Evolutionary conservation across 2,329 filamentous ascomycete species (phyloP).

Genomic region (Fusarium fracticaudum): DNA sequence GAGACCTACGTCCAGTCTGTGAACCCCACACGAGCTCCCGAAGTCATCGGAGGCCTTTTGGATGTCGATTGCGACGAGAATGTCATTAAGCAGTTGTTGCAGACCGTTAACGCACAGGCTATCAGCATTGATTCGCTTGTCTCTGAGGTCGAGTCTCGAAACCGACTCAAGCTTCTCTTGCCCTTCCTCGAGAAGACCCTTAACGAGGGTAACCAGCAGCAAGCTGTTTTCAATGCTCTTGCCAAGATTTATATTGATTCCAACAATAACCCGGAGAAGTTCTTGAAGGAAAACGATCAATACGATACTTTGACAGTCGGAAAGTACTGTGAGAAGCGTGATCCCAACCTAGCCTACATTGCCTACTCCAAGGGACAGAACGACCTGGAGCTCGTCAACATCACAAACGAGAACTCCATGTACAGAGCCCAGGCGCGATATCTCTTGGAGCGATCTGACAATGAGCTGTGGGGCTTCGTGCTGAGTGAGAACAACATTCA

Average conservation of each 20-base stretch:
- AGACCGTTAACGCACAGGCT: slow-evolving; percentile 82
- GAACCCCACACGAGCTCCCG: slow-evolving; percentile 89
- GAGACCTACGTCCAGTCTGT: slow-evolving; percentile 98
- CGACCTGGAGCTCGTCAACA: slow-evolving; percentile 94
- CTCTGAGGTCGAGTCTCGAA: slow-evolving; percentile 91
- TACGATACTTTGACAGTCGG: slow-evolving; percentile 93
- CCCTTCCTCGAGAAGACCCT: slow-evolving; percentile 96
- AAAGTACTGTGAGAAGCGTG: slow-evolving; percentile 99
- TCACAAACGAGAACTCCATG: slow-evolving; percentile 99
- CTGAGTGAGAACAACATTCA: slow-evolving; percentile 96
- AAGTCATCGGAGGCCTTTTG: slow-evolving; percentile 90
- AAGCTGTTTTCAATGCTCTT: slow-evolving; percentile 95
- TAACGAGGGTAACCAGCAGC: slow-evolving; percentile 90
- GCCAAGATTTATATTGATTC: slow-evolving; percentile 99
- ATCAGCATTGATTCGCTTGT: slow-evolving; percentile 97
- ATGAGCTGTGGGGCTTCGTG: slow-evolving; percentile 94
- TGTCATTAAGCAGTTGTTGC: slow-evolving; percentile 92
- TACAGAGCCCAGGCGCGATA: slow-evolving; percentile 98
- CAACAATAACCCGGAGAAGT: slow-evolving; percentile 98
- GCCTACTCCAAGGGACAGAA: slow-evolving; percentile 97
- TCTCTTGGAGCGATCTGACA: slow-evolving; percentile 87
- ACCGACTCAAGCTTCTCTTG: slow-evolving; percentile 92
- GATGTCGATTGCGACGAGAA: slow-evolving; percentile 97
- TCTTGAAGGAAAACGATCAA: slow-evolving; percentile 95
- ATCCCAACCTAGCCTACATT: slow-evolving; percentile 94